Evolutionary conservation across 805 yeast species (phyloP).

Genomic region (Yamadazyma insecticola): DNA sequence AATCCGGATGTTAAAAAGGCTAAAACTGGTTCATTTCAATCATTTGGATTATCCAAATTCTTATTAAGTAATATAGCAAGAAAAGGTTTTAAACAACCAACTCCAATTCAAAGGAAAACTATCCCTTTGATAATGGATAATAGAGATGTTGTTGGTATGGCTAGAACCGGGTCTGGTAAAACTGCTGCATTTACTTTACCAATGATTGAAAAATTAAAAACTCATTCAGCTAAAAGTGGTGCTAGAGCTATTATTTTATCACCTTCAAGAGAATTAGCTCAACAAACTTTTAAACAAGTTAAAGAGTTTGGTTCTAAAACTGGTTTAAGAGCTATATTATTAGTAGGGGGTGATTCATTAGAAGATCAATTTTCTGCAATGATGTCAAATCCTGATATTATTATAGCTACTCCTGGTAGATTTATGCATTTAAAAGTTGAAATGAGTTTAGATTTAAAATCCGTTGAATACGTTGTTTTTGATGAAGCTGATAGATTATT

Average conservation of each 20-base stretch:
- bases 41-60: constrained; percentile 80
- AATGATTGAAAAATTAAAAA: constrained; percentile 75
- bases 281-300: constrained; percentile 85
- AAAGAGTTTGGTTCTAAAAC: constrained; percentile 85
- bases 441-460: constrained; percentile 80
- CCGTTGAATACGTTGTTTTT: constrained; percentile 86
- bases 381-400: constrained; percentile 91
- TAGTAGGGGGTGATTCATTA: constrained; percentile 98
- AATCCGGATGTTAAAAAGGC: constrained; percentile 51
- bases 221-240: constrained; percentile 84
- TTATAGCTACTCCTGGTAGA: constrained; percentile 97
- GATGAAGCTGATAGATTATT: constrained; percentile 97
- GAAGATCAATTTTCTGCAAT: constrained; percentile 93
- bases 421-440: constrained; percentile 93
- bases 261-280: constrained; percentile 94
- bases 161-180: constrained; percentile 98
- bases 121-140: constrained; percentile 84
- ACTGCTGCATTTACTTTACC: constrained; percentile 97
- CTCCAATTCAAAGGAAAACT: constrained; percentile 96
- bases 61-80: constrained; percentile 65
- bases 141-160: constrained; percentile 98
- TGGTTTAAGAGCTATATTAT: constrained; percentile 70
- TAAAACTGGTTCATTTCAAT: constrained; percentile 79
- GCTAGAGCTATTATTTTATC: constrained; percentile 84
- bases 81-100: constrained; percentile 91